Conservation (phyloP, 768 basidiomycete species). For the Pisolithus marmoratus region DNA sequence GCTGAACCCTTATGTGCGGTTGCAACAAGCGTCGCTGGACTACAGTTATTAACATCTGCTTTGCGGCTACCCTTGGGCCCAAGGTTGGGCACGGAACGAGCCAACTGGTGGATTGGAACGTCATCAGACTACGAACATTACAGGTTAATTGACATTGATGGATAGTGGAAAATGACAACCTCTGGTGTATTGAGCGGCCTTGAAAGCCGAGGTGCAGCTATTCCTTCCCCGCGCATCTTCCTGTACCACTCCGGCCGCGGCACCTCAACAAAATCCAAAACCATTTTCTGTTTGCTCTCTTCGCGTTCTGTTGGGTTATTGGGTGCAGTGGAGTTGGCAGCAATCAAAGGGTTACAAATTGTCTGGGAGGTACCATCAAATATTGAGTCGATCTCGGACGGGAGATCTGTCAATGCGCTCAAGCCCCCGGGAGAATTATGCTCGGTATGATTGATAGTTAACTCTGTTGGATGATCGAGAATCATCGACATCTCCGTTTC, state of each 20-base stretch:
- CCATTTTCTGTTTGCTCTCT: slow-evolving; percentile 8
- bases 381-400: slow-evolving; percentile 15
- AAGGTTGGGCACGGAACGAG: background rate
- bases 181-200: background rate
- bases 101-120: background rate
- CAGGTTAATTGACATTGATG: background rate
- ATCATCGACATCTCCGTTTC: background rate
- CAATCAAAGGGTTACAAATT: background rate
- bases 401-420: slow-evolving; percentile 28
- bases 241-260: slow-evolving; percentile 8
- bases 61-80: background rate
- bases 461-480: background rate
- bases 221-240: background rate
- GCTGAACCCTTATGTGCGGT: background rate
- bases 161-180: background rate
- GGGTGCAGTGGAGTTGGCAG: background rate
- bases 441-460: background rate
- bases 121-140: slow-evolving; percentile 3
- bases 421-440: slow-evolving; percentile 4
- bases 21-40: too few species aligned
- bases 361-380: background rate
- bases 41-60: background rate
- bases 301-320: background rate
- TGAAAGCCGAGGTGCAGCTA: background rate
- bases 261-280: slow-evolving; percentile 22